A percentile compares a stretch with the other conserved stretches of the same genome.
These are phyloP conservation scores for Breviolum minutum DNA, from an alignment of 73 alveolate genomes.

Conservation along the genomic window DNA sequence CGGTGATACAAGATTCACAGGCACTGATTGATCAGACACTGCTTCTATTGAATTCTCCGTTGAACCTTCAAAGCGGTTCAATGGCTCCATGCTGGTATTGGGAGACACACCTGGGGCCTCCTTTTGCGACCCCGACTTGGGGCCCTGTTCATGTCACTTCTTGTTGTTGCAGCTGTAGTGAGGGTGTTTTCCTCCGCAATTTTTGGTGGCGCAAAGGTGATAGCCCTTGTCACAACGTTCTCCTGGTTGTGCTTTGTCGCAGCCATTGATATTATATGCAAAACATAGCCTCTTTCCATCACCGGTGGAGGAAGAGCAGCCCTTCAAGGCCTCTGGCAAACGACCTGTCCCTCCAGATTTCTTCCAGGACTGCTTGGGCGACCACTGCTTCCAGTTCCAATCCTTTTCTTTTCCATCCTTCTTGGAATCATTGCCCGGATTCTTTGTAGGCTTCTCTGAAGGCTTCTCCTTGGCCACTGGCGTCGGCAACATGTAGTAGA, in stretches of 20 bases:
- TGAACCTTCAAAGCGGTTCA: background rate
- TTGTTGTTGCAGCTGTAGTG: background rate
- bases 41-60: background rate
- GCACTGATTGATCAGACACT: no score
- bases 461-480: background rate
- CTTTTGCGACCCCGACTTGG: no score
- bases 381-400: no score
- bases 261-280: background rate
- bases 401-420: background rate
- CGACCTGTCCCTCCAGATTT: background rate
- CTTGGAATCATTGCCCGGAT: no score
- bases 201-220: background rate
- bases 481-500: background rate
- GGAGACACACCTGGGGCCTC: no score
- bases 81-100: background rate
- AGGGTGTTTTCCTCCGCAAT: background rate
- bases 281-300: background rate
- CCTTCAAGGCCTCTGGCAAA: no score
- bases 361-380: background rate
- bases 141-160: no score
- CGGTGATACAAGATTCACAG: no score
- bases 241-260: background rate
- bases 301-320: background rate
- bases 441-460: background rate
- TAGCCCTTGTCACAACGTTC: background rate